phyloP scores from a whole-genome alignment of 2,329 filamentous ascomycete species.

The Epichloe coenophiala region DNA sequence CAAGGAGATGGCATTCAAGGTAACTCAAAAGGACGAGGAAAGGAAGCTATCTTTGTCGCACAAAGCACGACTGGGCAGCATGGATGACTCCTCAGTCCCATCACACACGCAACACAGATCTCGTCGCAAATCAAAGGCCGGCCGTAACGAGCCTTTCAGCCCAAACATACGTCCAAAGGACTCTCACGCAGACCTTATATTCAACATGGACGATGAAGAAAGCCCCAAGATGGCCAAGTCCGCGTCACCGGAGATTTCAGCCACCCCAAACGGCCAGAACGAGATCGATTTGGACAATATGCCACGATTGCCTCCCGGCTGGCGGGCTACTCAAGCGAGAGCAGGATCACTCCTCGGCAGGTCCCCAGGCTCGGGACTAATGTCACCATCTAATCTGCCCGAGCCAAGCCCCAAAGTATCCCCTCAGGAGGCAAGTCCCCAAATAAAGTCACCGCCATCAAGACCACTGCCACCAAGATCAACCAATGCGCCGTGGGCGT shows the following conservation, averaged over 20 bases:
- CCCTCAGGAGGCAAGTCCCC: neutral
- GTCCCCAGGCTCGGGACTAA: neutral
- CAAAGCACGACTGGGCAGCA: slow-evolving; percentile 44
- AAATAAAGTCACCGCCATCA: neutral
- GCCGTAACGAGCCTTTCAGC: slow-evolving; percentile 44
- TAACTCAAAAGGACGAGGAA: slow-evolving; percentile 48
- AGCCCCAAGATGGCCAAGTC: slow-evolving; percentile 17
- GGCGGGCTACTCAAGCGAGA: slow-evolving; percentile 11
- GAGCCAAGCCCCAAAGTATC: neutral
- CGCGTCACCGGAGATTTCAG: slow-evolving; percentile 9
- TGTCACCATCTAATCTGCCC: neutral
- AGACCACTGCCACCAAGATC: slow-evolving; percentile 9
- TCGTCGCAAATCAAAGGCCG: slow-evolving; percentile 32
- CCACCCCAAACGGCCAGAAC: slow-evolving; percentile 9
- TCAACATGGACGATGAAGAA: slow-evolving; percentile 81
- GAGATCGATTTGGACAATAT: slow-evolving; percentile 16
- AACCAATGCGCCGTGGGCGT: slow-evolving; percentile 33
- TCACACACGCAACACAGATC: slow-evolving; percentile 30
- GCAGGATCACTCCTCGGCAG: neutral
- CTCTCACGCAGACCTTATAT: slow-evolving; percentile 68
- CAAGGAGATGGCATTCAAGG: slow-evolving; percentile 61
- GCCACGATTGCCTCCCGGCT: slow-evolving; percentile 16
- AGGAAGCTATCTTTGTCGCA: slow-evolving; percentile 46
- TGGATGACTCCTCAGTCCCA: slow-evolving; percentile 44
- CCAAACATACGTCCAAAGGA: slow-evolving; percentile 55